phyloP scores from a whole-genome alignment of 2,329 filamentous ascomycete genomes.

The Zasmidium citrigriseum region DNA sequence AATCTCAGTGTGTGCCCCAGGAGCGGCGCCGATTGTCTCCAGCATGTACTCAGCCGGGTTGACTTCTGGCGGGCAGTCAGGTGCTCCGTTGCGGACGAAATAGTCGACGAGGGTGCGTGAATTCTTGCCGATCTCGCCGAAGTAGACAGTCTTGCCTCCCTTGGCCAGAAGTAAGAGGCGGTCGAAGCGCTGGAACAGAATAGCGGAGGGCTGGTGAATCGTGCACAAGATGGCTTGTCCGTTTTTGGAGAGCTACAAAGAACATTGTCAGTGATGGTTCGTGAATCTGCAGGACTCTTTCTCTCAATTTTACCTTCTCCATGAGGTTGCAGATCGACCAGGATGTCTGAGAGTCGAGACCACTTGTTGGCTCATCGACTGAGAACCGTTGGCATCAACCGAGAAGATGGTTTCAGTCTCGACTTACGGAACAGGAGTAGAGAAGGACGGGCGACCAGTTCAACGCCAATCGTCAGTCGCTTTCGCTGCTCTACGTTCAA shows the following conservation, averaged over 20 bases:
- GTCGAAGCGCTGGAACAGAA: conserved; percentile 89
- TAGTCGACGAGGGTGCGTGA: conserved; percentile 68
- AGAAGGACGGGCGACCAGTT: conserved; percentile 78
- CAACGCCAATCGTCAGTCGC: conserved; percentile 87
- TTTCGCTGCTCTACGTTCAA: conserved; percentile 69
- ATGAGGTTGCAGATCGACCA: conserved; percentile 87
- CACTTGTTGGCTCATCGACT: conserved; percentile 87
- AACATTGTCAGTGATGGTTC: no score
- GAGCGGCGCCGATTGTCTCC: conserved; percentile 53
- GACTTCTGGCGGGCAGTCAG: conserved; percentile 62
- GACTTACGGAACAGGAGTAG: conserved; percentile 62
- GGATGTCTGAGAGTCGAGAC: conserved; percentile 87
- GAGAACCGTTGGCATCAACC: not conserved
- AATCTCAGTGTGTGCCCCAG: conserved; percentile 34
- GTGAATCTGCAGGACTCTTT: no score
- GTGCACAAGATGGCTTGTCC: conserved; percentile 92
- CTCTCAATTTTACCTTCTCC: no score
- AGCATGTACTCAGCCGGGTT: conserved; percentile 84
- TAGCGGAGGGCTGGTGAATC: conserved; percentile 92
- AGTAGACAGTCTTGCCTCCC: conserved; percentile 77
- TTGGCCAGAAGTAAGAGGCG: conserved; percentile 75
- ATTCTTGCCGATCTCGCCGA: conserved; percentile 73
- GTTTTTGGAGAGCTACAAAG: conserved; percentile 76
- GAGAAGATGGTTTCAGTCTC: conserved; percentile 82
- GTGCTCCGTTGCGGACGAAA: conserved; percentile 71